Evolutionary conservation across 2,329 filamentous ascomycete genomes (phyloP), one percentile per base, ranked within the genome.

Genomic region (Conoideocrella luteorostrata): DNA sequence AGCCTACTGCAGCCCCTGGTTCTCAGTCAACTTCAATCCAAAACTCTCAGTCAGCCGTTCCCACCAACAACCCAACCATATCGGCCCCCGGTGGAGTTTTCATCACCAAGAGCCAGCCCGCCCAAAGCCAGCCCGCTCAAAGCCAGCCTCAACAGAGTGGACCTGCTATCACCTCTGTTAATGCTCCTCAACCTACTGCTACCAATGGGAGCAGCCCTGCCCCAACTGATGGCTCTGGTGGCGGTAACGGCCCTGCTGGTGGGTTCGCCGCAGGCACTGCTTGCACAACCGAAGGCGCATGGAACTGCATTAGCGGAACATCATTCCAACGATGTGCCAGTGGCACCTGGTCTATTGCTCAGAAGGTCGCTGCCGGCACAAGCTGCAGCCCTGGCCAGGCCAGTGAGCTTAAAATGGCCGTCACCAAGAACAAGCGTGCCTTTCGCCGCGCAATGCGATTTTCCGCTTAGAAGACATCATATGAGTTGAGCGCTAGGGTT

Each of bases 291-390:
- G 73, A 77, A 36, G 76, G 75, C 2, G 55, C 58, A 10, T 80
- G 71, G 70, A 77, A 77, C 64, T 80, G 76, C 50, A 61, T 78
- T 6, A 62, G 56, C 0, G 72, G 74, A 12, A 62, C 55, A 1
- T 66, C 67, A 0, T 80, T 69, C 68, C 75, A 79, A 58, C 74
- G 73, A 38, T 80, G 76, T 46, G 76, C 67, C 7, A 70, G 67
- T 3, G 75, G 76, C 7, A 29, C 50, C 0, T 80, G 76, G 76
- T 73, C 74, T 3, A 53, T 60, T 0, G 44, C 58, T 2, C 65
- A 68, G 47, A 33, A 49, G 0, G 52, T 79, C 11, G 68, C 76
- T 0, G 53, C 58, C 0, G 76, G 76, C 1, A 73, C 71, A 0
- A 52, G 45, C 0, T 80, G 76, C 56, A 46, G 47, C 0, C 45